Percentiles rank a stretch among this genome's conserved stretches.
phyloP scores from a whole-genome alignment of 139 green algal genomes.

The Coccomyxa sp. region DNA sequence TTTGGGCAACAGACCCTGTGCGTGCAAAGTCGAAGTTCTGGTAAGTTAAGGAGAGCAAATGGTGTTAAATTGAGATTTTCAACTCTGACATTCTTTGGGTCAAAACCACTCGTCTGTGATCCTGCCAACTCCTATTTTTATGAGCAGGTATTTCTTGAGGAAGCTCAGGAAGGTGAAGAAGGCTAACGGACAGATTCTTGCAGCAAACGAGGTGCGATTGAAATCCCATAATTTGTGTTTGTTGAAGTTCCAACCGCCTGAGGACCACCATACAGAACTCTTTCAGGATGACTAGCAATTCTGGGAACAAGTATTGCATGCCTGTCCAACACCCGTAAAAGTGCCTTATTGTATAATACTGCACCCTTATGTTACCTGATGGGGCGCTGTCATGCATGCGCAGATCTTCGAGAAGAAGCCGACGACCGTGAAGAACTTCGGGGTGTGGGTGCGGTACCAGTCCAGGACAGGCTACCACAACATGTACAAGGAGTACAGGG shows the following conservation, averaged over 20 bases:
- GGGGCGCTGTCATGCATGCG: not conserved
- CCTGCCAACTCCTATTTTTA: not conserved
- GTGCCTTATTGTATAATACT: too few species aligned
- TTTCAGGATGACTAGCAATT: too few species aligned
- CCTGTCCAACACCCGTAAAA: too few species aligned
- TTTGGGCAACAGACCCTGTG: conserved; percentile 92
- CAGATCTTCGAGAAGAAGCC: conserved; percentile 96
- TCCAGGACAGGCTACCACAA: conserved; percentile 94
- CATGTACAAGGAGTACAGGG: conserved; percentile 99
- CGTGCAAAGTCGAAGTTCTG: conserved; percentile 98
- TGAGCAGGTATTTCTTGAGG: conserved; percentile 94
- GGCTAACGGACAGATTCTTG: conserved; percentile 96
- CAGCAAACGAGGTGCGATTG: conserved; percentile 84
- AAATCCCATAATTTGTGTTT: too few species aligned
- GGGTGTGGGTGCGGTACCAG: conserved; percentile 97
- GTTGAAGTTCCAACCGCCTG: too few species aligned
- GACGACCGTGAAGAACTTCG: conserved; percentile 98
- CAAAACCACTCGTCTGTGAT: not conserved
- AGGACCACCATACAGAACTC: too few species aligned
- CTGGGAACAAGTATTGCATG: too few species aligned
- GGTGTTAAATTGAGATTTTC: not conserved
- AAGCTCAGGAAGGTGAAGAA: conserved; percentile 98
- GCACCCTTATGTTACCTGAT: not conserved
- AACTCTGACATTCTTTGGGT: too few species aligned
- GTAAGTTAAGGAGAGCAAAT: conserved; percentile 47